A percentile compares a stretch with the other conserved stretches of the same genome.
phyloP scores from a whole-genome alignment of 2,329 filamentous ascomycete species.

The Harringtonia lauricola region DNA sequence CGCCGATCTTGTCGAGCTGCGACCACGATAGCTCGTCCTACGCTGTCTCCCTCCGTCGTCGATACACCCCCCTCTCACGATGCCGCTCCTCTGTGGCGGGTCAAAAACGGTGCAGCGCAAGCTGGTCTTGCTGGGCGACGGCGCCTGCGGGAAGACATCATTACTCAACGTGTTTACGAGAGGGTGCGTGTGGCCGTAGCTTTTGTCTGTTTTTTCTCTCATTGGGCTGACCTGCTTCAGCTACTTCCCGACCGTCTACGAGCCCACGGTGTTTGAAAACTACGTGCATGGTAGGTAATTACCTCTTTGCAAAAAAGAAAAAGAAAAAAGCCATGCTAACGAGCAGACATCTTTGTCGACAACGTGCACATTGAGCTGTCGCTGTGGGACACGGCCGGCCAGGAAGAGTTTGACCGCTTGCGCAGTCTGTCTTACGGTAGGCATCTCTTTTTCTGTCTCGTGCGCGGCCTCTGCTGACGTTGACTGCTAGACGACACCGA shows the following conservation, averaged over 20 bases:
- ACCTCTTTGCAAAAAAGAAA: too few species aligned
- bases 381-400: slow-evolving; percentile 95
- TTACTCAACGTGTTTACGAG: slow-evolving; percentile 96
- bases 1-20: background rate
- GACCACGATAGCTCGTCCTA: background rate
- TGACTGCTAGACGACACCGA: slow-evolving; percentile 65
- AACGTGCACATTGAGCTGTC: slow-evolving; percentile 94
- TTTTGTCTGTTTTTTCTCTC: background rate
- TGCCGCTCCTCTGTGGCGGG: slow-evolving; percentile 51
- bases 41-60: background rate
- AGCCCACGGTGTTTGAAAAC: slow-evolving; percentile 97
- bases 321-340: too few species aligned
- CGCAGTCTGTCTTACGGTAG: slow-evolving; percentile 90
- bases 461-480: background rate
- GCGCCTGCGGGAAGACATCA: slow-evolving; percentile 94
- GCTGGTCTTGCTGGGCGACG: slow-evolving; percentile 92
- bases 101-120: slow-evolving; percentile 88
- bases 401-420: slow-evolving; percentile 97
- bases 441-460: background rate
- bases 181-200: slow-evolving; percentile 50
- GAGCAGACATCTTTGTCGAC: slow-evolving; percentile 90
- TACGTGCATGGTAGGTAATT: slow-evolving; percentile 94
- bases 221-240: slow-evolving; percentile 30
- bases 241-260: slow-evolving; percentile 96
- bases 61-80: slow-evolving; percentile 11